Conservation (phyloP, 805 yeast genomes). For the Blastobotrys attinorum region DNA sequence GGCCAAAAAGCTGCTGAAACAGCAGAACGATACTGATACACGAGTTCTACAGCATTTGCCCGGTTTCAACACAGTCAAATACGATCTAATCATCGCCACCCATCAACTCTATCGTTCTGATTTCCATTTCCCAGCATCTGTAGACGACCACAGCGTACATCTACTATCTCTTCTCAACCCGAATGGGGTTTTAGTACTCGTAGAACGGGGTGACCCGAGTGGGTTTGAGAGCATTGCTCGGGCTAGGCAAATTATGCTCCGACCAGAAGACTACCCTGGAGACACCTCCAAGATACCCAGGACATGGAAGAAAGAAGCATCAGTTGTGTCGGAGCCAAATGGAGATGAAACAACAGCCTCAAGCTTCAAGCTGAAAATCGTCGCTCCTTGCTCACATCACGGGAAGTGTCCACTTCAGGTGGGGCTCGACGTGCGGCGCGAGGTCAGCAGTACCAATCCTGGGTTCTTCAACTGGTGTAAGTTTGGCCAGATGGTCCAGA, state of each 20-base stretch:
- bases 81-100: constrained; percentile 76
- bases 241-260: constrained; percentile 81
- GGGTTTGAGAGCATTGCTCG: constrained; percentile 87
- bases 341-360: no score
- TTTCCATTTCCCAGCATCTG: constrained; percentile 58
- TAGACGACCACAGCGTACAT: constrained; percentile 57
- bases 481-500: constrained; percentile 57
- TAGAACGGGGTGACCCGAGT: constrained; percentile 83
- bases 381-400: constrained; percentile 92
- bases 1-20: constrained; percentile 65
- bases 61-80: constrained; percentile 35
- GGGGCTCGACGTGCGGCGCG: constrained; percentile 38
- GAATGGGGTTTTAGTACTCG: constrained; percentile 65
- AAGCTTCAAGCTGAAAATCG: constrained; percentile 50
- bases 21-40: constrained; percentile 1
- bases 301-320: constrained; percentile 5
- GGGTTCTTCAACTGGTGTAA: constrained; percentile 58
- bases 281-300: constrained; percentile 23
- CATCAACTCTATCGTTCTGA: constrained; percentile 64
- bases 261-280: constrained; percentile 49
- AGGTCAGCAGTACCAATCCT: constrained; percentile 12
- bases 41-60: constrained; percentile 43
- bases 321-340: neutral
- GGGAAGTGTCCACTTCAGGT: constrained; percentile 78
- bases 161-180: constrained; percentile 61